phyloP scores from a whole-genome alignment of 495 filamentous ascomycete species.

The Podospora didyma region DNA sequence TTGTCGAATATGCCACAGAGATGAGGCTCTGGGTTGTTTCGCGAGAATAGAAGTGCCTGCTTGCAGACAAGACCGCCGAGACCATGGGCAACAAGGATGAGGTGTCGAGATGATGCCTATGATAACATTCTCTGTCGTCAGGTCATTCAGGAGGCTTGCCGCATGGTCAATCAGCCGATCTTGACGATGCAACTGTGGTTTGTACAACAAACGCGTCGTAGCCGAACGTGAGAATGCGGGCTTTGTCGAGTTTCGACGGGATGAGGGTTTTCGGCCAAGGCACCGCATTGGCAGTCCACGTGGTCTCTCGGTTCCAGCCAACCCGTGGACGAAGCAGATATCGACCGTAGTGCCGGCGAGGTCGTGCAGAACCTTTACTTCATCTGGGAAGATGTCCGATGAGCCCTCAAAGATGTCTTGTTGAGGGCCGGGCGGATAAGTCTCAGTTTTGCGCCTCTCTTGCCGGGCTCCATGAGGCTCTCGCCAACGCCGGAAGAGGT shows the following conservation, averaged over 20 bases:
- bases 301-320: constrained; percentile 19
- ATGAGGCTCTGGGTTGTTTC: constrained; percentile 12
- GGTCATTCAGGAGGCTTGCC: constrained; percentile 11
- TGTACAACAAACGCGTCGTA: constrained; percentile 17
- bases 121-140: constrained; percentile 2
- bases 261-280: constrained; percentile 25
- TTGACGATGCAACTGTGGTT: neutral
- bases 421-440: neutral
- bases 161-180: constrained; percentile 16
- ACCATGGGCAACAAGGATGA: constrained; percentile 29
- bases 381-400: neutral
- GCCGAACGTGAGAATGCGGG: constrained; percentile 24
- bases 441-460: no score
- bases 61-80: constrained; percentile 42
- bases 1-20: constrained; percentile 22
- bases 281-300: constrained; percentile 14
- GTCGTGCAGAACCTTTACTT: constrained; percentile 7
- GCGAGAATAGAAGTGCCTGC: constrained; percentile 12
- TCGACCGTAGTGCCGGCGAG: constrained; percentile 5
- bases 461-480: no score
- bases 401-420: neutral
- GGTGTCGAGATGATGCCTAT: constrained; percentile 9
- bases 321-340: constrained; percentile 24
- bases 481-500: no score
- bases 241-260: constrained; percentile 11